A percentile compares a stretch with the other conserved stretches of the same genome.
Evolutionary conservation across 331 rosid genomes (phyloP).

Genomic region (Malus hybrid): DNA sequence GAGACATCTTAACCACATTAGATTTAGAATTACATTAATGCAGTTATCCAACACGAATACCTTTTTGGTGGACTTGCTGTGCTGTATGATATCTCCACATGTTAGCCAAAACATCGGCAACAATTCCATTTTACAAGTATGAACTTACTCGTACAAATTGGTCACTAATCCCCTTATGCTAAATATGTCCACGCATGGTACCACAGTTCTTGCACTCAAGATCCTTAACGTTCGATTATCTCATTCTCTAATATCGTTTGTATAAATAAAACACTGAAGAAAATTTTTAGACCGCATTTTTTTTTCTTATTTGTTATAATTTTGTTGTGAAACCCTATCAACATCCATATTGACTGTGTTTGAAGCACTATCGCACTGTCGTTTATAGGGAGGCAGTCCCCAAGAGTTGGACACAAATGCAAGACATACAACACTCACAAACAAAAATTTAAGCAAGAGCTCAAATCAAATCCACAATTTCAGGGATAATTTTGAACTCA

Average conservation of each 20-base stretch:
- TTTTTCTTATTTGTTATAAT: not conserved
- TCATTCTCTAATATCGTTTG: not conserved
- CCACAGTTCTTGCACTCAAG: not conserved
- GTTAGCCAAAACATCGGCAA: slow-evolving; percentile 11
- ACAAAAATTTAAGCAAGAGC: too few species aligned
- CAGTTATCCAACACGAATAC: not conserved
- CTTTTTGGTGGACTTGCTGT: not conserved
- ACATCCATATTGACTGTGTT: not conserved
- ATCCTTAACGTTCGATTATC: not conserved
- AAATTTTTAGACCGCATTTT: not conserved
- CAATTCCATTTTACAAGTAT: not conserved
- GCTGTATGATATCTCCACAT: not conserved
- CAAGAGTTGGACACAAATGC: not conserved
- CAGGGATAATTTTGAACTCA: too few species aligned
- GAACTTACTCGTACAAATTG: not conserved
- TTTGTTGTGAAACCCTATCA: not conserved
- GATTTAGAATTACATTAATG: too few species aligned
- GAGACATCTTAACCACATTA: too few species aligned
- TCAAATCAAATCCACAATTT: too few species aligned
- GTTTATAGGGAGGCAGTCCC: not conserved
- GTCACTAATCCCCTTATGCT: not conserved
- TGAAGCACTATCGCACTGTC: not conserved
- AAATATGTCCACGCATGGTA: not conserved
- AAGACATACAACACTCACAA: not conserved
- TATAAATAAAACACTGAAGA: too few species aligned